Conservation (phyloP, 2,329 filamentous ascomycete species). For the Cadophora sp. region DNA sequence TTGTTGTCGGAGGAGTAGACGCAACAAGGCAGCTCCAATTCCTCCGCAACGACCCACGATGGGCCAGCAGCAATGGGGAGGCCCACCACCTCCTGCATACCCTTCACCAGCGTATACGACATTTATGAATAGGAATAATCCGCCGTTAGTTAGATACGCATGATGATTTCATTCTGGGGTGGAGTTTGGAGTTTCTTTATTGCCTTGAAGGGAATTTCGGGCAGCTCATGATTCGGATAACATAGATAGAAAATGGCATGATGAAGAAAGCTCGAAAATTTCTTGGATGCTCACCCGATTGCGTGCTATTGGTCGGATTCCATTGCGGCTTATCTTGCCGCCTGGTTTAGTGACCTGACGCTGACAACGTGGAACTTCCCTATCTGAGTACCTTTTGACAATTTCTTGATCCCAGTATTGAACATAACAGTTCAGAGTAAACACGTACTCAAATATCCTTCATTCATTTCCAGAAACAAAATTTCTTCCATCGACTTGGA, state of each 20-base stretch:
- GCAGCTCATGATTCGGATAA: background rate
- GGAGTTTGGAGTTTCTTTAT: background rate
- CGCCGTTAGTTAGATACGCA: constrained; percentile 16
- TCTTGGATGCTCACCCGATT: background rate
- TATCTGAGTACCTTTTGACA: too few species aligned
- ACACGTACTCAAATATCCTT: background rate
- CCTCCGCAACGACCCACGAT: constrained; percentile 11
- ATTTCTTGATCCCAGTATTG: too few species aligned
- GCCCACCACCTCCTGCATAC: constrained; percentile 10
- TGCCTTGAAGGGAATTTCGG: background rate
- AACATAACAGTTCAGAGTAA: background rate
- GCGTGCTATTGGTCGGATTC: background rate
- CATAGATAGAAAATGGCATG: background rate
- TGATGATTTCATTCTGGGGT: background rate
- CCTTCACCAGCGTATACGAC: constrained; percentile 14
- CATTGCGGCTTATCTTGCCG: background rate
- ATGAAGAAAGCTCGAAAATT: too few species aligned
- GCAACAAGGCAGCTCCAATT: background rate
- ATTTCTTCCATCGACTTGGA: too few species aligned
- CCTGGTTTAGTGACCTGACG: background rate
- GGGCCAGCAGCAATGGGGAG: constrained; percentile 4
- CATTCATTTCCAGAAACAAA: too few species aligned
- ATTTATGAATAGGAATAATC: constrained; percentile 21
- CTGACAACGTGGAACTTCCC: too few species aligned
- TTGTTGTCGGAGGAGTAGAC: constrained; percentile 20